Conservation (phyloP, 805 yeast species). For the Schwanniomyces polymorphus region DNA sequence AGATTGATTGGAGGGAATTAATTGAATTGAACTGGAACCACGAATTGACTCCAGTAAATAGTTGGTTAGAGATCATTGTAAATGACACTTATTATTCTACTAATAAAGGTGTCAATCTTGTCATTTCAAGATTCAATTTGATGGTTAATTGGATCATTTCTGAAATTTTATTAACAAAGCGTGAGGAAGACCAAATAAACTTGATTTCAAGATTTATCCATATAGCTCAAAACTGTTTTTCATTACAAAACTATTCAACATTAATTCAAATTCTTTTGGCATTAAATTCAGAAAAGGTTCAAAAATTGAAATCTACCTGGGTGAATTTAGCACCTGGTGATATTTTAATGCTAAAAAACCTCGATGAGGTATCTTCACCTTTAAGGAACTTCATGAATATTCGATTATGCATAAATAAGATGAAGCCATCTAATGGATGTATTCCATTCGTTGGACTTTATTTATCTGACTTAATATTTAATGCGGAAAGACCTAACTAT, state of each 20-base stretch:
- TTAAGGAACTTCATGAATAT: slow-evolving; percentile 68
- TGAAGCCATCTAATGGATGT: slow-evolving; percentile 70
- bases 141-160: slow-evolving; percentile 92
- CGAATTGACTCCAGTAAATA: slow-evolving; percentile 64
- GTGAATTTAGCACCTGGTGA: slow-evolving; percentile 70
- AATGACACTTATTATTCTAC: slow-evolving; percentile 47
- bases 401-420: slow-evolving; percentile 59
- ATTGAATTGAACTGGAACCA: slow-evolving; percentile 74
- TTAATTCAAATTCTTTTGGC: slow-evolving; percentile 86
- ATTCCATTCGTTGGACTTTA: slow-evolving; percentile 90
- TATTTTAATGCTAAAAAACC: slow-evolving; percentile 58
- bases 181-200: slow-evolving; percentile 57
- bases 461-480: slow-evolving; percentile 77
- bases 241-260: slow-evolving; percentile 80
- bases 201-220: slow-evolving; percentile 86
- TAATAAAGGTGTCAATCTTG: slow-evolving; percentile 75
- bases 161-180: slow-evolving; percentile 72
- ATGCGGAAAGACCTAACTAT: slow-evolving; percentile 60
- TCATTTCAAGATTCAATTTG: slow-evolving; percentile 81
- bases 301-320: slow-evolving; percentile 71
- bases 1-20: slow-evolving; percentile 90
- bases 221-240: slow-evolving; percentile 72
- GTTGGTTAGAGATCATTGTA: slow-evolving; percentile 80
- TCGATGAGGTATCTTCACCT: slow-evolving; percentile 75
- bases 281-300: slow-evolving; percentile 63